Evolutionary conservation across 306 rosid species (phyloP), one percentile per base, ranked within the genome.

Genomic region (Quercus parvula): DNA sequence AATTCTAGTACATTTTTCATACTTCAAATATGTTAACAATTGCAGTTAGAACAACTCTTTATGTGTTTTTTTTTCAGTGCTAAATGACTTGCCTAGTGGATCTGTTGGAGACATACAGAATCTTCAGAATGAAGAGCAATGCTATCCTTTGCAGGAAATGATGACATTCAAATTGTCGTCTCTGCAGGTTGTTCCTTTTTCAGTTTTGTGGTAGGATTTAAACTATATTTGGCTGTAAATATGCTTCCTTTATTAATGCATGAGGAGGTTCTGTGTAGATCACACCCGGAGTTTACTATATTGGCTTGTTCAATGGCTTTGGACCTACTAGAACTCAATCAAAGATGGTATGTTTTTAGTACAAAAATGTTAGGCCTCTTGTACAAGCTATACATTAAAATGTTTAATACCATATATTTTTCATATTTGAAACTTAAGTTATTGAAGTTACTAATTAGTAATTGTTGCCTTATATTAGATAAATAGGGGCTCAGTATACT

Each of bases 281-380:
- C 52, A 46, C 24, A 31, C 78, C 78, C 2, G 78, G 78, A 58
- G 38, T 57, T 64, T 75, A 75, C 61, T 75, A 75, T 41, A 54
- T 52, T 75, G 78, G 78, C 33, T 31, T 59, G 12, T 75, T 75
- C 70, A 75, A 75, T 41, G 78, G 78, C 25, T 28, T 75, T 22
- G 70, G 78, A 75, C 44, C 46, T 58, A 5, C 15, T 38, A 75
- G 78, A 75, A 75, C 66, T 58, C 78, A 75, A 30, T 62, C 78
- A 57, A 57, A 57, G 17, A 51, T 71, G 61, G 75, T 71, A 71
- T 24, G 61, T 57, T n/a, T 56, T 56, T 56, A n/a, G 24, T 17
- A 6, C n/a, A 56, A 56, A 56, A 56, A n/a, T 56, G 2, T 56
- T 57, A 57, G 25, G 20, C 20, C 25, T n/a, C 5, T 57, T 14